Evolutionary conservation across 129 eudicot genomes (phyloP), one percentile per base, ranked within the genome.

Genomic region (Sambucus nigra): DNA sequence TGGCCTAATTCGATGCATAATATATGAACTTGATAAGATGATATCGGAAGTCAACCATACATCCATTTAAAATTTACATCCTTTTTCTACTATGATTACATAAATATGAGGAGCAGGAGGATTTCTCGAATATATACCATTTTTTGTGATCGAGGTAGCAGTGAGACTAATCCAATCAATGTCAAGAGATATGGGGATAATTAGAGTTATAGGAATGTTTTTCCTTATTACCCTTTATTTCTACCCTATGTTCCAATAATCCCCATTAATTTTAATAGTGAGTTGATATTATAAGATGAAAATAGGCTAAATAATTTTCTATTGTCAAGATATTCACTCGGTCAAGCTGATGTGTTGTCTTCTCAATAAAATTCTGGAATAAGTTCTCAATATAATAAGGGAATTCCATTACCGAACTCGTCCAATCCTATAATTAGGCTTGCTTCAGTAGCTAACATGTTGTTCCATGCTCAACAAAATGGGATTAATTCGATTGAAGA

Each of bases 301-400:
- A 47, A 47, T 59, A 57, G 71, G 41, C 19, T 24, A 40, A 59
- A 41, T 59, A 56, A 26, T 38, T 23, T 45, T 16, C 17, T 39
- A 3, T 53, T 69, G 45, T 48, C 65, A n/a, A n/a, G n/a, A n/a
- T n/a, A n/a, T n/a, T n/a, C n/a, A 25, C 64, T 57, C 59, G 11
- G 32, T 60, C 68, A 26, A 32, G 19, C 67, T 19, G 64, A 79
- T 27, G 44, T 48, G 27, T 25, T 47, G 18, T 51, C 40, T 48
- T 40, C 64, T 45, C 81, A 59, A 24, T 51, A 75, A 5, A 68
- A 53, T 59, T 59, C 31, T 19, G 53, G 33, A 18, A 35, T 60
- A 51, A 53, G 38, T 59, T 53, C 72, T 49, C 76, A 32, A 12
- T 44, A 64, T 42, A 78, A 72, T 31, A 58, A 68, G 86, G 84